These are phyloP conservation scores for Aspergillus hiratsukae DNA, from an alignment of 2,329 filamentous ascomycete species.

Conservation along the genomic window DNA sequence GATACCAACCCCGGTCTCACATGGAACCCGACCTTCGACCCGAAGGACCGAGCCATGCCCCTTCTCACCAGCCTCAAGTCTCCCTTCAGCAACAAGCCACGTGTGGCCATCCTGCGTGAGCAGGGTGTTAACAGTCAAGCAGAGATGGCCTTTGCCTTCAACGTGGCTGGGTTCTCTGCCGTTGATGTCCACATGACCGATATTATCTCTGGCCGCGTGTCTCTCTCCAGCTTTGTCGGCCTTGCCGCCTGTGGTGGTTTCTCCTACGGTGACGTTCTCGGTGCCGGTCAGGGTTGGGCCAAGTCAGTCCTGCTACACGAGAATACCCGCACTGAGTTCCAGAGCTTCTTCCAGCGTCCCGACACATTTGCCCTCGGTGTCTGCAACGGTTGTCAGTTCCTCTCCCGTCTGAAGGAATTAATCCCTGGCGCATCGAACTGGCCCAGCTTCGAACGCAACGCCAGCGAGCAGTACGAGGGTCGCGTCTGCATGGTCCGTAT, in stretches of 20 bases:
- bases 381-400: slow-evolving; percentile 97
- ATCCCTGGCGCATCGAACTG: slow-evolving; percentile 79
- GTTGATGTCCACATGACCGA: slow-evolving; percentile 98
- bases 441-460: slow-evolving; percentile 83
- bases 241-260: slow-evolving; percentile 95
- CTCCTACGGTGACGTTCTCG: slow-evolving; percentile 87
- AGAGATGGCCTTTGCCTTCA: slow-evolving; percentile 98
- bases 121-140: slow-evolving; percentile 93
- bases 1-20: slow-evolving; percentile 74
- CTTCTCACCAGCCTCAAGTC: slow-evolving; percentile 57
- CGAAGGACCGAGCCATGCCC: slow-evolving; percentile 70
- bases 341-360: slow-evolving; percentile 75
- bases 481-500: slow-evolving; percentile 82
- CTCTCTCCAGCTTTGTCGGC: slow-evolving; percentile 77
- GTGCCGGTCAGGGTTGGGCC: slow-evolving; percentile 95
- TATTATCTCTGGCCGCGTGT: slow-evolving; percentile 70
- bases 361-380: slow-evolving; percentile 93
- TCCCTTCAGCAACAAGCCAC: slow-evolving; percentile 60
- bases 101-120: slow-evolving; percentile 88
- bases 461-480: slow-evolving; percentile 83
- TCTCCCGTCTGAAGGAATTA: slow-evolving; percentile 73
- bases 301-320: slow-evolving; percentile 85
- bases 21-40: slow-evolving; percentile 77
- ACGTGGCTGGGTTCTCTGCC: slow-evolving; percentile 81
- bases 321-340: slow-evolving; percentile 70